These are phyloP conservation scores for Pyrrhoderma noxium DNA, from an alignment of 1,284 basidiomycete species.

Conservation along the genomic window DNA sequence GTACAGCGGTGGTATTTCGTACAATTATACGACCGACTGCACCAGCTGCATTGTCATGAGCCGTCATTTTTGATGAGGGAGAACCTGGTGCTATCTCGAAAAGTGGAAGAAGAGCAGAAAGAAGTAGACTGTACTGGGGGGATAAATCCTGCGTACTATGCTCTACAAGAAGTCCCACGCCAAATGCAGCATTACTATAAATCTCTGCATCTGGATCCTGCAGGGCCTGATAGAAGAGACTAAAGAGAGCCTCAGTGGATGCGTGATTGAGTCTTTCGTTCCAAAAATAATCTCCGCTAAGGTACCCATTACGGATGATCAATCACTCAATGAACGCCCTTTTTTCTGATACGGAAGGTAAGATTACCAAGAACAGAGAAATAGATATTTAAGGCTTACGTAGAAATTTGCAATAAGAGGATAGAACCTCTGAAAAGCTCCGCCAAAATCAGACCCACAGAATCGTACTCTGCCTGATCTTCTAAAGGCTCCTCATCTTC, in stretches of 20 bases:
- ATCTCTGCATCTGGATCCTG: slow-evolving; percentile 87
- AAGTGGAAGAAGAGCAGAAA: slow-evolving; percentile 77
- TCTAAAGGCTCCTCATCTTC: slow-evolving; percentile 79
- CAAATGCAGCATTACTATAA: slow-evolving; percentile 94
- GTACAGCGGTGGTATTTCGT: too few relatives aligned
- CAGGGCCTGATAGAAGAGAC: slow-evolving; percentile 80
- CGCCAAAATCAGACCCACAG: too few relatives aligned
- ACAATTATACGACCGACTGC: slow-evolving; percentile 86
- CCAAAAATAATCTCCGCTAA: slow-evolving; percentile 94
- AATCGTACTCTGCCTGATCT: too few relatives aligned
- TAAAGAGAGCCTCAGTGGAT: slow-evolving; percentile 75
- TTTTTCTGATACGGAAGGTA: slow-evolving; percentile 50
- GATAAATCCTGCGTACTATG: slow-evolving; percentile 82
- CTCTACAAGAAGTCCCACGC: slow-evolving; percentile 87
- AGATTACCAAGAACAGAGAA: background rate
- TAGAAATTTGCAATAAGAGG: slow-evolving; percentile 92
- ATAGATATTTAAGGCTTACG: slow-evolving; percentile 40
- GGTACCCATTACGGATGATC: slow-evolving; percentile 89
- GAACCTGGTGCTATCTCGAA: too few relatives aligned
- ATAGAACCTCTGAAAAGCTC: too few relatives aligned
- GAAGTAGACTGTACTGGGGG: slow-evolving; percentile 74
- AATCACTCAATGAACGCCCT: slow-evolving; percentile 83
- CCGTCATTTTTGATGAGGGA: slow-evolving; percentile 65
- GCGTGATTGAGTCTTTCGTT: slow-evolving; percentile 82
- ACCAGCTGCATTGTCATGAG: slow-evolving; percentile 93